Base-by-base conservation (phyloP, 2,329 filamentous ascomycete species). In the Shiraia sp. region DNA sequence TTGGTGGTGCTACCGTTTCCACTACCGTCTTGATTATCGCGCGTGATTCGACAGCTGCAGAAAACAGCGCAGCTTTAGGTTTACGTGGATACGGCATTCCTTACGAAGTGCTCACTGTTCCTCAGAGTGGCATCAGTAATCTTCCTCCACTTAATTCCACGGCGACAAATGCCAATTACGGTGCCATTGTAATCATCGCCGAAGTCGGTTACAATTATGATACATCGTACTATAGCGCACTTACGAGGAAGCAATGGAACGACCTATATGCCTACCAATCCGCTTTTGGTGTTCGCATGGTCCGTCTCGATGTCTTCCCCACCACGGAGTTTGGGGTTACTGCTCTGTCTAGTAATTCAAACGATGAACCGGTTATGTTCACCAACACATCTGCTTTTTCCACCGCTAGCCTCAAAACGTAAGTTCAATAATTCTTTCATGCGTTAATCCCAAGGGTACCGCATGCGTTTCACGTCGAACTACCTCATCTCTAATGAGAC, bases 11-110 rank as follows among this genome's bases (percentile, higher is more conserved):
- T 10, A 64, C 61, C 3, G 55, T 68, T 17, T 64, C 59, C 15
- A 68, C 64, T 49, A 82, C 78, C 22, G 74, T 83, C 41, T 68
- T 85, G 31, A 70, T 84, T 34, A 72, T 85, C 49, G 79, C 79
- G 28, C 72, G 74, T 49, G 79, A 83, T 56, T 51, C 71, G 26
- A 65, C 69, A 16, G 72, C 77, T 2, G 77, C 76, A 7, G 66
- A 65, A 13, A 74, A 75, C 19, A 76, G 76, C 10, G 80, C 76
- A 8, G 75, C 72, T 25, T 75, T 75, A 10, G 81, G 80, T 16
- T 72, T 85, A 7, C 77, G 80, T 55, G 80, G 73, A 42, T 84
- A 85, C 53, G 81, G 79, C 23, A 83, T 85, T 47, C 79, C 80
- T 1, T 83, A 75, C 53, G 70, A 82, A 51, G 71, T 75, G 5